Conservation (phyloP, 495 filamentous ascomycete genomes). For the Penicillium mononematosum region DNA sequence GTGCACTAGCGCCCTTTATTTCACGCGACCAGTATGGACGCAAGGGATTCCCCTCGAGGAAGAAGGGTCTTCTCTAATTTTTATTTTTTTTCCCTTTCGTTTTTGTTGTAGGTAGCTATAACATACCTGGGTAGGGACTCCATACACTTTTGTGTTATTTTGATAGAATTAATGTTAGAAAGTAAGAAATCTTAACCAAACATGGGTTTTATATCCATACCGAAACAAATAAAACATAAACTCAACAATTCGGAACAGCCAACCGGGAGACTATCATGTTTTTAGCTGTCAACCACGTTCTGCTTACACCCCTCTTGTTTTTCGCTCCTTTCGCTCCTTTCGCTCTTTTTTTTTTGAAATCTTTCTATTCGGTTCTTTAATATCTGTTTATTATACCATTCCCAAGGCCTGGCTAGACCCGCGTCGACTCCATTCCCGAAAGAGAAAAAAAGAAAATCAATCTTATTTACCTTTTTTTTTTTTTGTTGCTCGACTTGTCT, state of each 20-base stretch:
- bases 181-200: no score
- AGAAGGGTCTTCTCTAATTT: background rate
- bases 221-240: no score
- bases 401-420: slow-evolving; percentile 12
- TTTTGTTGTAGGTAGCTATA: background rate
- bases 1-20: slow-evolving; percentile 13
- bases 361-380: slow-evolving; percentile 11
- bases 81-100: background rate
- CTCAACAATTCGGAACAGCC: background rate
- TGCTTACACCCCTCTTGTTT: slow-evolving; percentile 4
- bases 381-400: slow-evolving; percentile 12
- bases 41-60: slow-evolving; percentile 13
- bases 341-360: slow-evolving; percentile 6
- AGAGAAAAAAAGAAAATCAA: slow-evolving; percentile 2
- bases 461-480: slow-evolving; percentile 10
- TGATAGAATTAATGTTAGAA: background rate
- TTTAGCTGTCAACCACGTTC: slow-evolving; percentile 17
- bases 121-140: no score
- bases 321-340: background rate
- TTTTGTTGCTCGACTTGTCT: slow-evolving; percentile 8
- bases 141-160: no score
- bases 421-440: slow-evolving; percentile 14
- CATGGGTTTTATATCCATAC: no score
- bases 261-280: background rate
- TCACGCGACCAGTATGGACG: slow-evolving; percentile 15